Evolutionary conservation across 257 asterid species (phyloP), one percentile per base, ranked within the genome.

Genomic region (Henckelia pumila): DNA sequence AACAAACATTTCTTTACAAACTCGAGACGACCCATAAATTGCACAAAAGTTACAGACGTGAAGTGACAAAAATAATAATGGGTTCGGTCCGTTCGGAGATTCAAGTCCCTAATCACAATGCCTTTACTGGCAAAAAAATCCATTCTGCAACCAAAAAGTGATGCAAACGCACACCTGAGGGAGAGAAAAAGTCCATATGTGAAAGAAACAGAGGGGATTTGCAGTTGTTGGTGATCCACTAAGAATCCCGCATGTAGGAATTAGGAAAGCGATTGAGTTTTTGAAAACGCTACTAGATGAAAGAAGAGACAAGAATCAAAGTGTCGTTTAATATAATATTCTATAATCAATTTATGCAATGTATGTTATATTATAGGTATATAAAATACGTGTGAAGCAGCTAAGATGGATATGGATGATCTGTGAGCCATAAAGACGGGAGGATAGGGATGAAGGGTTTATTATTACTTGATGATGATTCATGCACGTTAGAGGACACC

Each of bases 11-110:
- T 71, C 49, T 55, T 59, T 20, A 77, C 33, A 64, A 76, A 50
- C 32, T 73, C 73, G 32, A 77, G 77, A 64, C 82, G 89, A 67
- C 82, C 92, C 91, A 79, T 78, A 61, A 57, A 60, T 22, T 25
- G 16, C 33, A 30, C 32, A 29, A 26, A 64, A 25, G 3, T 20
- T 13, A 19, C 4, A 26, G 10, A 47, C 5, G 11, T 28, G 22
- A n/a, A 8, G 56, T 20, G n/a, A 66, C 33, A 59, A 23, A 29
- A 28, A n/a, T 6, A 63, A 17, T 19, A 16, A 11, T 7, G 73
- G 20, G n/a, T n/a, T n/a, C n/a, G n/a, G n/a, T n/a, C n/a, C n/a
- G 63, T 61, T 37, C 5, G 28, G 29, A 22, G 13, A 21, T 29
- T 26, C 49, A 47, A 32, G 37, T 70, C 63, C 20, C 21, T 33